Evolutionary conservation across 2,329 filamentous ascomycete genomes (phyloP).

Genomic region (Clonostachys chloroleuca): DNA sequence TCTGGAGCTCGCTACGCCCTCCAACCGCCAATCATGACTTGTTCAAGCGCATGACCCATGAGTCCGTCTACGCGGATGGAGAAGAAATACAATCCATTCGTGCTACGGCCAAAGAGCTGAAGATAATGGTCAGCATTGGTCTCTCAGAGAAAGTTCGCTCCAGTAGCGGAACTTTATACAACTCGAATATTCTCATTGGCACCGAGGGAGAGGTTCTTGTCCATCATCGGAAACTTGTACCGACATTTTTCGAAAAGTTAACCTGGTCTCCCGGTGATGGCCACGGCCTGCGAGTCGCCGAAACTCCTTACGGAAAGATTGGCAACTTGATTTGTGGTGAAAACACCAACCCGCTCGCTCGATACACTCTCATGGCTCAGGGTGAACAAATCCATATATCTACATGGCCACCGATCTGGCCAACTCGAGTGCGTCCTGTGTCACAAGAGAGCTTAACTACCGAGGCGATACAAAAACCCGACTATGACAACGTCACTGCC

Average conservation of each 20-base stretch:
- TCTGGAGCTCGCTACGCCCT: slow-evolving; percentile 41
- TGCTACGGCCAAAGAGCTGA: slow-evolving; percentile 24
- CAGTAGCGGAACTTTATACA: slow-evolving; percentile 42
- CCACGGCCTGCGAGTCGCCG: slow-evolving; percentile 36
- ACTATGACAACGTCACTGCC: slow-evolving; percentile 49
- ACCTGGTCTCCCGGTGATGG: slow-evolving; percentile 50
- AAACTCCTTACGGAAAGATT: slow-evolving; percentile 38
- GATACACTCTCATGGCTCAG: slow-evolving; percentile 47
- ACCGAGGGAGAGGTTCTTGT: slow-evolving; percentile 35
- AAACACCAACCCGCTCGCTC: slow-evolving; percentile 51
- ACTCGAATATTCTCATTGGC: slow-evolving; percentile 43
- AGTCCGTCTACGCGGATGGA: slow-evolving; percentile 39
- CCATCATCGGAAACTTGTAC: slow-evolving; percentile 49
- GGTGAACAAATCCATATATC: slow-evolving; percentile 51
- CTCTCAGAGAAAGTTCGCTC: slow-evolving; percentile 39
- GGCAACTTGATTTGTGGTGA: slow-evolving; percentile 51
- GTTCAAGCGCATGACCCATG: slow-evolving; percentile 37
- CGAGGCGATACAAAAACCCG: slow-evolving; percentile 7
- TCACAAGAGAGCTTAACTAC: too few species aligned
- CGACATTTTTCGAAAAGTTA: slow-evolving; percentile 53
- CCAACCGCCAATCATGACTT: slow-evolving; percentile 45
- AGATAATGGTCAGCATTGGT: slow-evolving; percentile 39
- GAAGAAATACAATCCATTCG: slow-evolving; percentile 36
- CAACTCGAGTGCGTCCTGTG: slow-evolving; percentile 24
- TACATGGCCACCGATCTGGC: slow-evolving; percentile 51